These are phyloP conservation scores for Obelidium mucronatum DNA, from an alignment of 192 early-diverging fungal species.

Conservation along the genomic window DNA sequence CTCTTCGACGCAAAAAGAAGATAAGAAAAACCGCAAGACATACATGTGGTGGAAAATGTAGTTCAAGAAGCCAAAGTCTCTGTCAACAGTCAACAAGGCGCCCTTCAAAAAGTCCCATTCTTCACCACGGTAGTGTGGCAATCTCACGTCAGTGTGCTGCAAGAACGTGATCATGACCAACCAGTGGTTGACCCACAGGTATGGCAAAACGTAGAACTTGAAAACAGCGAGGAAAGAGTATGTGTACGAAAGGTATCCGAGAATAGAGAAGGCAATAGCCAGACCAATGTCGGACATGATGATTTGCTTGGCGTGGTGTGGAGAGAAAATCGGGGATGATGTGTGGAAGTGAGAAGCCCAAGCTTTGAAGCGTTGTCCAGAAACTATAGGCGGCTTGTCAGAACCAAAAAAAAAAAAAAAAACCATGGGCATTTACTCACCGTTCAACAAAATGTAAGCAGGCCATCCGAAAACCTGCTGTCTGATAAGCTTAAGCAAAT, in stretches of 20 bases:
- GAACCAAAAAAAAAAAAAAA: too few species aligned
- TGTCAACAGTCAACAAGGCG: slow-evolving; percentile 89
- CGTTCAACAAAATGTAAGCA: slow-evolving; percentile 80
- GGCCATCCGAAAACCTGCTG: slow-evolving; percentile 92
- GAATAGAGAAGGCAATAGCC: slow-evolving; percentile 53
- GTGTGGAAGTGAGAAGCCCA: slow-evolving; percentile 91
- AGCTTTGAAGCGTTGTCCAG: slow-evolving; percentile 77
- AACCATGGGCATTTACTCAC: neutral
- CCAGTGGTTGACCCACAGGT: too few species aligned
- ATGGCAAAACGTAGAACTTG: slow-evolving; percentile 90
- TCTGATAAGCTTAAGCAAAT: slow-evolving; percentile 66
- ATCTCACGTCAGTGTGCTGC: slow-evolving; percentile 86
- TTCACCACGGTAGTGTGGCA: slow-evolving; percentile 88
- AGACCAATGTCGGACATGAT: slow-evolving; percentile 81
- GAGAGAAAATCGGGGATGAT: slow-evolving; percentile 77
- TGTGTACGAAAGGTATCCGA: slow-evolving; percentile 59
- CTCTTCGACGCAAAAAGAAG: too few species aligned
- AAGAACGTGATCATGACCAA: slow-evolving; percentile 91
- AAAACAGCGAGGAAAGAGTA: slow-evolving; percentile 69
- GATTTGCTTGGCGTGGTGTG: slow-evolving; percentile 73
- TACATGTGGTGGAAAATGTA: slow-evolving; percentile 71
- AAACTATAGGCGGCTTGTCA: slow-evolving; percentile 19
- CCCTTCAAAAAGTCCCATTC: slow-evolving; percentile 94
- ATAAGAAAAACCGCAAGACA: slow-evolving; percentile 91
- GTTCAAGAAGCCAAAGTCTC: slow-evolving; percentile 89